Conservation (phyloP, 2,329 filamentous ascomycete genomes). For the Calonectria leucothoes region DNA sequence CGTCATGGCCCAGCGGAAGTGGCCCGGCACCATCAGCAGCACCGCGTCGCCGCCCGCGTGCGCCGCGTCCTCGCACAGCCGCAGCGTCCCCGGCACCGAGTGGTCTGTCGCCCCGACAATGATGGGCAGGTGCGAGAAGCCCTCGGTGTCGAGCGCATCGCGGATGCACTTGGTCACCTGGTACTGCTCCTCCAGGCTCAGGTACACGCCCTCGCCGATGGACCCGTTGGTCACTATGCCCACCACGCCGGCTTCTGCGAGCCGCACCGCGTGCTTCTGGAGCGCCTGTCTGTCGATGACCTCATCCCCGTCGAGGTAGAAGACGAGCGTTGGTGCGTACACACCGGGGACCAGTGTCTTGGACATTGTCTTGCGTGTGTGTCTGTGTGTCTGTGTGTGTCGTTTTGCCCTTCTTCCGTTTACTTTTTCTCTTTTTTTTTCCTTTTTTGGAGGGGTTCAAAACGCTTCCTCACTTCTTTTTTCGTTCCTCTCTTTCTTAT, state of each 20-base stretch:
- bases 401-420: too few relatives aligned
- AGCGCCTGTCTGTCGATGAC: slow-evolving; percentile 75
- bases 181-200: slow-evolving; percentile 80
- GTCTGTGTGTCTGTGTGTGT: too few relatives aligned
- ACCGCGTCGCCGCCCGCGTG: slow-evolving; percentile 82
- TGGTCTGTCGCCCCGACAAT: slow-evolving; percentile 86
- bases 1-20: slow-evolving; percentile 83
- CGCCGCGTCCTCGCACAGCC: slow-evolving; percentile 74
- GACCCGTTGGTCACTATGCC: slow-evolving; percentile 90
- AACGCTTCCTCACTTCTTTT: background rate
- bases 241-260: slow-evolving; percentile 81
- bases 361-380: too few relatives aligned
- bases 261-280: slow-evolving; percentile 82
- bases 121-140: slow-evolving; percentile 80
- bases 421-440: background rate
- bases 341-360: slow-evolving; percentile 69
- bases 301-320: slow-evolving; percentile 71
- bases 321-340: slow-evolving; percentile 76
- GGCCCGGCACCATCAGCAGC: slow-evolving; percentile 82
- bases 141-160: slow-evolving; percentile 84
- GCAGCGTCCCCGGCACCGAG: slow-evolving; percentile 81
- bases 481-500: background rate
- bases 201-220: slow-evolving; percentile 90
- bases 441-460: background rate
- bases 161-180: slow-evolving; percentile 81